Evolutionary conservation across 202 grass and related monocot genomes (phyloP), one percentile per base, ranked within the genome.

Genomic region (Carex arenaria): DNA sequence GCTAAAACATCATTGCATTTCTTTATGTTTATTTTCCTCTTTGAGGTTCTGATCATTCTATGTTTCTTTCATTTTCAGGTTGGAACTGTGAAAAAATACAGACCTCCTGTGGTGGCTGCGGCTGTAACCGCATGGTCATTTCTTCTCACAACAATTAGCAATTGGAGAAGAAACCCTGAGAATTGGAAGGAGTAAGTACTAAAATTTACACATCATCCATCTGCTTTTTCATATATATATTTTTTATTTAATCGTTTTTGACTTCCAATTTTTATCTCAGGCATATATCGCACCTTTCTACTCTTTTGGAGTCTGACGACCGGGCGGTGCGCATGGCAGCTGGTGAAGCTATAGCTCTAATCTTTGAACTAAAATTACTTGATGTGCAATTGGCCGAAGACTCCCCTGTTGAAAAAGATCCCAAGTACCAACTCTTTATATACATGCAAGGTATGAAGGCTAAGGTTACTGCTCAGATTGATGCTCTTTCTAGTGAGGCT

Each of bases 241-340:
- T 1, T 26, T n/a, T n/a, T n/a, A 31, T 72, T 7, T 53, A 54
- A 70, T 38, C 10, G 68, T 69, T 19, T 82, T 56, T 59, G 55
- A 12, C 70, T 59, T 60, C 51, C 2, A 23, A 38, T 36, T 78
- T 60, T 18, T 67, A 34, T 76, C 84, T 91, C 78, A 99, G 96
- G 72, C 84, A 90, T 42, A 88, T 95, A 10, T 85, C 84, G 34
- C 93, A 92, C 71, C 91, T 99, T 30, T 95, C 91, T 34, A 88
- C 83, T 83, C 96, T 99, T 80, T 81, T 99, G 57, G 96, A 90
- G 77, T 88, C 79, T 14, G 86, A 92, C 12, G 93, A 99, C 79
- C 91, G 96, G 66, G 88, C 93, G 67, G 93, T 99, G 73, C 93
- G 96, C 52, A 99, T 99, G 87, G 91, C 91, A 85, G 89, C 96